These are phyloP conservation scores for Neurospora sp. DNA, from an alignment of 495 filamentous ascomycete species.

Conservation along the genomic window DNA sequence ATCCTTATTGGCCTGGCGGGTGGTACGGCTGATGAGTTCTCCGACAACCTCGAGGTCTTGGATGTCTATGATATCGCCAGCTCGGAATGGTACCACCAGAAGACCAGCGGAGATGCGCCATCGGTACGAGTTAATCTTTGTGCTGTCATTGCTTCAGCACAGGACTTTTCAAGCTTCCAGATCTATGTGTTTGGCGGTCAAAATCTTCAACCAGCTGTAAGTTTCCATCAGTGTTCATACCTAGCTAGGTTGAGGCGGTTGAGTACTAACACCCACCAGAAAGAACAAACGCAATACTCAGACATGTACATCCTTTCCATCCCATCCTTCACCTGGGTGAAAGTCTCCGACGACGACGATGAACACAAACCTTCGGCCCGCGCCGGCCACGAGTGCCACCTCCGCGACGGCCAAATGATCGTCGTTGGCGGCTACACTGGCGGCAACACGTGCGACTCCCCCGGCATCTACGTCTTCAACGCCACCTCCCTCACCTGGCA, in stretches of 20 bases:
- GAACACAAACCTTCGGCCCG: slow-evolving; percentile 46
- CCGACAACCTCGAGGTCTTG: slow-evolving; percentile 59
- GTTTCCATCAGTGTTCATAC: background rate
- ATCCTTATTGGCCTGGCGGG: slow-evolving; percentile 62
- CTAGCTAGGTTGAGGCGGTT: background rate
- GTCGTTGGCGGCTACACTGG: slow-evolving; percentile 64
- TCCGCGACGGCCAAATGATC: slow-evolving; percentile 62
- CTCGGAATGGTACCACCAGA: slow-evolving; percentile 71
- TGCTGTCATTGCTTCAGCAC: slow-evolving; percentile 57
- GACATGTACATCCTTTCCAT: slow-evolving; percentile 75
- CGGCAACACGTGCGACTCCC: slow-evolving; percentile 51
- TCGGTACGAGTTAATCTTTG: slow-evolving; percentile 64
- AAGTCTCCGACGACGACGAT: slow-evolving; percentile 42
- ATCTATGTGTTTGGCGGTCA: slow-evolving; percentile 72
- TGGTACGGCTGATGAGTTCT: slow-evolving; percentile 50
- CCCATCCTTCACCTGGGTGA: slow-evolving; percentile 63
- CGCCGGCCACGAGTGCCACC: slow-evolving; percentile 58
- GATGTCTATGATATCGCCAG: slow-evolving; percentile 68
- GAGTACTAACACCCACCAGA: slow-evolving; percentile 5
- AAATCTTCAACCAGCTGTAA: slow-evolving; percentile 49
- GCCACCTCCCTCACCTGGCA: slow-evolving; percentile 50
- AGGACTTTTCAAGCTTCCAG: slow-evolving; percentile 61
- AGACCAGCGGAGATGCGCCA: slow-evolving; percentile 52
- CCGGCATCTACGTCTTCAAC: slow-evolving; percentile 63
- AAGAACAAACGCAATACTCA: slow-evolving; percentile 49